These are phyloP conservation scores for Atkinsonella hypoxylon DNA, from an alignment of 2,329 filamentous ascomycete genomes.

Conservation along the genomic window DNA sequence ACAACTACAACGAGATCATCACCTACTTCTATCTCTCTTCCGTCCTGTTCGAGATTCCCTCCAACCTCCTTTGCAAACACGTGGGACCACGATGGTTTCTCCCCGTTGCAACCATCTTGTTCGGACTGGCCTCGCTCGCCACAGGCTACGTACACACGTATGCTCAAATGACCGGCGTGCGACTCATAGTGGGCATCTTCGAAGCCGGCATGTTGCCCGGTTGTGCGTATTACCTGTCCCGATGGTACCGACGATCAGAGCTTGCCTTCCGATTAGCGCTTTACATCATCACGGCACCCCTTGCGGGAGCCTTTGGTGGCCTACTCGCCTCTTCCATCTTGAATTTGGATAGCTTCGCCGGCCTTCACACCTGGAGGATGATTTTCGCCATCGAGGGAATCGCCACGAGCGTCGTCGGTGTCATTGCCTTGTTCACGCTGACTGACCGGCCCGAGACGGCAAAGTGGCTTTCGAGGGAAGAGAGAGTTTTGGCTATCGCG, in stretches of 20 bases:
- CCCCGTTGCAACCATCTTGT: conserved; percentile 47
- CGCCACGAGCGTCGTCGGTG: conserved; percentile 37
- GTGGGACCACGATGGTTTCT: conserved; percentile 63
- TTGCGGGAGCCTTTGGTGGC: conserved; percentile 61
- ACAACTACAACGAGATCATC: conserved; percentile 59
- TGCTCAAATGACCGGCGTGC: conserved; percentile 41
- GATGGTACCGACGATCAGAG: conserved; percentile 61
- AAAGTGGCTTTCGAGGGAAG: conserved; percentile 50
- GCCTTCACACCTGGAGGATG: conserved; percentile 50
- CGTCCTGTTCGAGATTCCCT: conserved; percentile 60
- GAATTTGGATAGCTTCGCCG: conserved; percentile 44
- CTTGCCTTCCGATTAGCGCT: conserved; percentile 54
- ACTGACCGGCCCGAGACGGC: conserved; percentile 60
- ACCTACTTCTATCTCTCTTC: conserved; percentile 63
- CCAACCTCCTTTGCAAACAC: conserved; percentile 57
- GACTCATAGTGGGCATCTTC: conserved; percentile 56
- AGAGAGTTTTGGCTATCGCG: conserved; percentile 54
- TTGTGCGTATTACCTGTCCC: conserved; percentile 60
- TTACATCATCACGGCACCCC: conserved; percentile 58
- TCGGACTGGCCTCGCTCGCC: conserved; percentile 50
- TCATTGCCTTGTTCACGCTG: conserved; percentile 51
- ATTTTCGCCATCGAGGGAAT: conserved; percentile 61
- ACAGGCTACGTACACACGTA: conserved; percentile 53
- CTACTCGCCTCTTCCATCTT: conserved; percentile 54
- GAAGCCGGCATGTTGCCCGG: conserved; percentile 66